phyloP scores from a whole-genome alignment of 495 filamentous ascomycete genomes.

The Barbatosphaeria neglecta region DNA sequence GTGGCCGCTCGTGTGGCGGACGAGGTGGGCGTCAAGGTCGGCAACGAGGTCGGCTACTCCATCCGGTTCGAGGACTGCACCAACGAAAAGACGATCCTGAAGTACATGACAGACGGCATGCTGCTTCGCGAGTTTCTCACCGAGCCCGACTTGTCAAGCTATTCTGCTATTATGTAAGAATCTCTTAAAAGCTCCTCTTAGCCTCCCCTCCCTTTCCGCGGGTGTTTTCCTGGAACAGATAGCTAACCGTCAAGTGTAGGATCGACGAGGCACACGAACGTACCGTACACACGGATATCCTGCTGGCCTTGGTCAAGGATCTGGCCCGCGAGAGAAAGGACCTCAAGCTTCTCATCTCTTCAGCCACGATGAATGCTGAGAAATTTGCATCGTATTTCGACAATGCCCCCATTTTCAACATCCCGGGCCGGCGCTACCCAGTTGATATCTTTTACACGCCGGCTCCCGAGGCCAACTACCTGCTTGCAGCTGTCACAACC shows the following conservation, averaged over 20 bases:
- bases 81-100: constrained; percentile 82
- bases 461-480: constrained; percentile 88
- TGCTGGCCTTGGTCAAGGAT: constrained; percentile 86
- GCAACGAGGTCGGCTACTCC: constrained; percentile 87
- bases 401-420: constrained; percentile 90
- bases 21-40: constrained; percentile 83
- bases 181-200: not conserved
- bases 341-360: constrained; percentile 84
- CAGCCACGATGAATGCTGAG: constrained; percentile 88
- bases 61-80: constrained; percentile 95
- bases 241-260: constrained; percentile 9
- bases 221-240: not conserved
- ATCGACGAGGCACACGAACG: constrained; percentile 97
- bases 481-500: constrained; percentile 83
- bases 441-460: constrained; percentile 90
- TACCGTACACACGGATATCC: constrained; percentile 82
- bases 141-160: constrained; percentile 75
- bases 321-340: constrained; percentile 77
- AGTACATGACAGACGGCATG: constrained; percentile 99
- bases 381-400: constrained; percentile 92
- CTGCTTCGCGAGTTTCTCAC: constrained; percentile 83
- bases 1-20: constrained; percentile 91
- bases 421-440: constrained; percentile 81
- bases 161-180: constrained; percentile 61
- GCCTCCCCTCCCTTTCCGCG: too few species aligned